Conservation (phyloP, 208 protist genomes). For the Phytomonas sp. region DNA sequence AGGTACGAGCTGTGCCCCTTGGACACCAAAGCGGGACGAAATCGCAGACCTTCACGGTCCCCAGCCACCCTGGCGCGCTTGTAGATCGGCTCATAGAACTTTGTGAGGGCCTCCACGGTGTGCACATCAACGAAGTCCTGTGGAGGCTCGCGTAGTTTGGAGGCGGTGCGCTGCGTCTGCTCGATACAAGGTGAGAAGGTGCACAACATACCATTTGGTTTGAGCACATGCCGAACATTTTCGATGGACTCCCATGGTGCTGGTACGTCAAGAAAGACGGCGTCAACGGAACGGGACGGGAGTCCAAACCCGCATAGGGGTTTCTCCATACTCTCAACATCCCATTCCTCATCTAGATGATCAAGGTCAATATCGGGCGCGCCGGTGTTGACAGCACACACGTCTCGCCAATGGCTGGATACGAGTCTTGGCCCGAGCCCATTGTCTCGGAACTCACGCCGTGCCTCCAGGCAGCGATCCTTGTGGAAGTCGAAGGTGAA, state of each 20-base stretch:
- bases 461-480: slow-evolving; percentile 64
- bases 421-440: slow-evolving; percentile 50
- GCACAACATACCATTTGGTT: slow-evolving; percentile 79
- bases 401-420: slow-evolving; percentile 72
- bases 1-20: slow-evolving; percentile 91
- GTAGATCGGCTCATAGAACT: slow-evolving; percentile 61
- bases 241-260: slow-evolving; percentile 82
- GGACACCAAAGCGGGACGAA: slow-evolving; percentile 42
- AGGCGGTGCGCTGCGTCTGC: slow-evolving; percentile 82
- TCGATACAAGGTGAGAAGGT: slow-evolving; percentile 93
- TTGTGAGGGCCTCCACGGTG: slow-evolving; percentile 80
- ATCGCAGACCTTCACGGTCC: slow-evolving; percentile 32
- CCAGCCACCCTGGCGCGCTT: slow-evolving; percentile 43
- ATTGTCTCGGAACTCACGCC: slow-evolving; percentile 69
- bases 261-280: slow-evolving; percentile 91
- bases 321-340: slow-evolving; percentile 29
- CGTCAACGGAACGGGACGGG: slow-evolving; percentile 61
- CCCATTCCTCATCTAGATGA: slow-evolving; percentile 13
- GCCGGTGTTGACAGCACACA: slow-evolving; percentile 33
- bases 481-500: slow-evolving; percentile 89
- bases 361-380: slow-evolving; percentile 18
- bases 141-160: slow-evolving; percentile 45
- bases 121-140: slow-evolving; percentile 81
- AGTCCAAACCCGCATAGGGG: slow-evolving; percentile 69
- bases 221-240: slow-evolving; percentile 77